Evolutionary conservation across 2,329 filamentous ascomycete species (phyloP).

Genomic region (Aspergillus sp.): DNA sequence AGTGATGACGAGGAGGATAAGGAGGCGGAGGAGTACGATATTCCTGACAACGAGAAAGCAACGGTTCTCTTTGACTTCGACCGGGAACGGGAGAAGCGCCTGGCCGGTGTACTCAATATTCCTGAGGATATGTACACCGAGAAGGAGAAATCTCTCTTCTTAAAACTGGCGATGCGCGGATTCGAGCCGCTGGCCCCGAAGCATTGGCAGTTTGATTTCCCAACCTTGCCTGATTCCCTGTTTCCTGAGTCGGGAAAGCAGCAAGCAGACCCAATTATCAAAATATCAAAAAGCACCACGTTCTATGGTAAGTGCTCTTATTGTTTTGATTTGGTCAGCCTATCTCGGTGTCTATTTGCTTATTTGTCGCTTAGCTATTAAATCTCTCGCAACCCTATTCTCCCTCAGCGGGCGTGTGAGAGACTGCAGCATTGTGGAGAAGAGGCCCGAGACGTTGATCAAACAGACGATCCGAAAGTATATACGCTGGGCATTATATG

Average conservation of each 20-base stretch:
- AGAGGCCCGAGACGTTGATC: constrained; percentile 38
- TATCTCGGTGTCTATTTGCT: not conserved
- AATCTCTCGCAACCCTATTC: constrained; percentile 52
- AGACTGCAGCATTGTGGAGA: constrained; percentile 46
- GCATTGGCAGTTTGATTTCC: constrained; percentile 55
- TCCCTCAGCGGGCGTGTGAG: constrained; percentile 52
- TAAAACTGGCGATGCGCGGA: constrained; percentile 55
- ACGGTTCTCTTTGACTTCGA: constrained; percentile 29
- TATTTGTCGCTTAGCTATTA: constrained; percentile 41
- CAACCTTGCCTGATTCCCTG: constrained; percentile 52
- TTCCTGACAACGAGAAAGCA: constrained; percentile 23
- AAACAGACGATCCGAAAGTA: constrained; percentile 47
- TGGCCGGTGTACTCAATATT: constrained; percentile 39
- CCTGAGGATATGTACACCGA: constrained; percentile 50
- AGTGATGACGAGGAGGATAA: constrained; percentile 16
- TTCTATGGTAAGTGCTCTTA: constrained; percentile 43
- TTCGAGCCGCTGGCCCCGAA: constrained; percentile 56
- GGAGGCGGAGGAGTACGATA: constrained; percentile 11
- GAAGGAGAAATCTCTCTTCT: constrained; percentile 54
- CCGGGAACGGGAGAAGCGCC: constrained; percentile 32
- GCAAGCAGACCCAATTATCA: constrained; percentile 47
- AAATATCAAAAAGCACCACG: constrained; percentile 39
- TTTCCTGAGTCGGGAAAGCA: constrained; percentile 44
- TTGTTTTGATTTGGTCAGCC: not conserved
- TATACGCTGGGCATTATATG: constrained; percentile 54